A percentile compares a stretch with the other conserved stretches of the same genome.
Evolutionary conservation across 352 stramenopile genomes (phyloP).

Genomic region (Aphanomyces euteiches): DNA sequence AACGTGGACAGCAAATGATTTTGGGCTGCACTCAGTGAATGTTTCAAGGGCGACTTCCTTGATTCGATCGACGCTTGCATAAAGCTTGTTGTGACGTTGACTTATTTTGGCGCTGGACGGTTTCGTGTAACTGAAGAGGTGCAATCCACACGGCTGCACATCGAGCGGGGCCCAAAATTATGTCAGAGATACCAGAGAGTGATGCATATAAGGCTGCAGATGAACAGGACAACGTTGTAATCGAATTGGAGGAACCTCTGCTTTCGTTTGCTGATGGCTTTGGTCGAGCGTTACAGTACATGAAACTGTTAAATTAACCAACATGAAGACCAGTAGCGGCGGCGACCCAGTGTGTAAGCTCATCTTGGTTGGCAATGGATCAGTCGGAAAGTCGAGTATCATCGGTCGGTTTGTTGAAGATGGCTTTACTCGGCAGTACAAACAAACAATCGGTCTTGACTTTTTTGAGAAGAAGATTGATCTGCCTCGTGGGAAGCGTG

Average conservation of each 20-base stretch:
- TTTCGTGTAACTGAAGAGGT: too few relatives aligned
- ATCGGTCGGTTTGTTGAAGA: constrained; percentile 79
- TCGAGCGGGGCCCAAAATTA: too few relatives aligned
- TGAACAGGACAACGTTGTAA: too few relatives aligned
- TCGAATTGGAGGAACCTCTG: too few relatives aligned
- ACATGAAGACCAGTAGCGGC: not conserved
- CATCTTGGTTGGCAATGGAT: constrained; percentile 80
- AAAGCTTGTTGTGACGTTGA: too few relatives aligned
- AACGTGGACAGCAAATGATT: not conserved
- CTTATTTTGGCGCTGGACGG: too few relatives aligned
- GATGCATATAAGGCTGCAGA: too few relatives aligned
- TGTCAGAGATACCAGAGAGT: too few relatives aligned
- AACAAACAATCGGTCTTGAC: constrained; percentile 82
- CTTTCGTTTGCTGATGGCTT: too few relatives aligned
- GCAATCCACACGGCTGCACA: too few relatives aligned
- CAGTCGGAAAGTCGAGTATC: constrained; percentile 82
- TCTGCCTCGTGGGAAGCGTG: constrained; percentile 63
- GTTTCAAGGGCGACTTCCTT: too few relatives aligned
- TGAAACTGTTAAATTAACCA: not conserved
- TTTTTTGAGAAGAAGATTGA: constrained; percentile 85
- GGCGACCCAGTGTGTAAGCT: constrained; percentile 49
- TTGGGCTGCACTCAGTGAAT: constrained; percentile 15
- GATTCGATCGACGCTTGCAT: too few relatives aligned
- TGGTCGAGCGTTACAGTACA: not conserved
- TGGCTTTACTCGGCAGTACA: constrained; percentile 79